phyloP scores from a whole-genome alignment of 768 basidiomycete genomes.

The Tricholoma furcatifolium region DNA sequence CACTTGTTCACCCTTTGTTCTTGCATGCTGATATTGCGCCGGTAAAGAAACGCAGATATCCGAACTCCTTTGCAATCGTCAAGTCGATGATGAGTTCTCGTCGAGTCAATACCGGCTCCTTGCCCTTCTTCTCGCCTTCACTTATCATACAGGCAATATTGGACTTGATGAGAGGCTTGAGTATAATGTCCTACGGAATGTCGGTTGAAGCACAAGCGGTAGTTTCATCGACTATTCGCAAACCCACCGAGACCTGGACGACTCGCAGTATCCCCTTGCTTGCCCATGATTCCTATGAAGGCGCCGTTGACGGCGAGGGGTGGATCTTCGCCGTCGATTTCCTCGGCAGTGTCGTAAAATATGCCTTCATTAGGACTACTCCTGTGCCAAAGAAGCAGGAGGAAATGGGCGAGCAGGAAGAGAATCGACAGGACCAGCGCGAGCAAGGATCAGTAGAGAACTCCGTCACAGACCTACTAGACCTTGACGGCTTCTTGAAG shows the following conservation, averaged over 20 bases:
- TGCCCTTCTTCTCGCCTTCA: conserved; percentile 27
- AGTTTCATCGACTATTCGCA: not conserved
- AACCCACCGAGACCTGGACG: not conserved
- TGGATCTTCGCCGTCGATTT: not conserved
- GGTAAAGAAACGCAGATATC: conserved; percentile 5
- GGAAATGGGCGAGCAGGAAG: too few relatives aligned
- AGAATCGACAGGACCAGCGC: too few relatives aligned
- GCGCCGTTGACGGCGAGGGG: not conserved
- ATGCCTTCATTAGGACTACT: not conserved
- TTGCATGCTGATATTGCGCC: not conserved
- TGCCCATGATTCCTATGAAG: not conserved
- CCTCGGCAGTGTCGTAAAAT: not conserved
- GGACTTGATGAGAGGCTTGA: not conserved
- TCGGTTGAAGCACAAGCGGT: not conserved
- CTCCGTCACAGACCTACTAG: not conserved
- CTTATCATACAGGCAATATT: conserved; percentile 22
- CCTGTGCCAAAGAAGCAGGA: too few relatives aligned
- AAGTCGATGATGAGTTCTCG: not conserved
- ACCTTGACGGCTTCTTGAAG: conserved; percentile 18
- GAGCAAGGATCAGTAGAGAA: too few relatives aligned
- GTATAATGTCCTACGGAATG: not conserved
- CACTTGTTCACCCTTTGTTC: conserved; percentile 27
- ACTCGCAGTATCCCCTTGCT: not conserved
- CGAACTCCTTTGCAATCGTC: conserved; percentile 20
- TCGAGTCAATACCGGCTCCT: conserved; percentile 4